Conservation (phyloP, 2,329 filamentous ascomycete genomes). For the Scopulariopsis brevicaulis region DNA sequence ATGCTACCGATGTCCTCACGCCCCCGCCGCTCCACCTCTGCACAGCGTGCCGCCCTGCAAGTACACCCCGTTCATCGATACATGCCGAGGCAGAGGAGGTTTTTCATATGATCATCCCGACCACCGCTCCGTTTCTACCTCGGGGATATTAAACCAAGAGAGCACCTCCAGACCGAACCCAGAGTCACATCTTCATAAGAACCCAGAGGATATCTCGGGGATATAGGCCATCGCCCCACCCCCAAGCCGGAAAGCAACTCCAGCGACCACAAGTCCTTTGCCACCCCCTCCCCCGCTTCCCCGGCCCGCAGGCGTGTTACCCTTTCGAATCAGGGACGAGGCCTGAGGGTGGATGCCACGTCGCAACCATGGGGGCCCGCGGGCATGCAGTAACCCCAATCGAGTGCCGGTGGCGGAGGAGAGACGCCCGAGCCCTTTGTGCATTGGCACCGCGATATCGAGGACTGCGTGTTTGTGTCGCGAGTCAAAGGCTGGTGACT, state of each 20-base stretch:
- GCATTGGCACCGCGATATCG: neutral
- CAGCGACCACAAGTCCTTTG: neutral
- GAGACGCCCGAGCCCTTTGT: neutral
- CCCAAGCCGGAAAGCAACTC: neutral
- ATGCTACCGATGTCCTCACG: neutral
- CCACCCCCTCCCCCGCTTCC: neutral
- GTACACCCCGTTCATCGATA: neutral
- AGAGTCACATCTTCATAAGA: neutral
- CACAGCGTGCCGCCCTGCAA: neutral
- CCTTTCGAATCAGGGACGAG: neutral
- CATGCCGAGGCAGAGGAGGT: neutral
- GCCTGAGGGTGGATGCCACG: neutral
- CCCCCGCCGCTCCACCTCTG: neutral
- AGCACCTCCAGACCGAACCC: neutral
- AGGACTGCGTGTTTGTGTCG: neutral
- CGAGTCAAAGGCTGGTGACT: neutral
- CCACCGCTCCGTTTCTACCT: neutral
- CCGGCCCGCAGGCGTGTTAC: slow-evolving; percentile 1
- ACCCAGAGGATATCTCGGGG: neutral
- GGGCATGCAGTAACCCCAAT: neutral
- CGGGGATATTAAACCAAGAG: neutral
- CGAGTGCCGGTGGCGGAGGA: neutral
- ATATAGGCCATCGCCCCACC: neutral
- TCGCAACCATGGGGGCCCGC: neutral
- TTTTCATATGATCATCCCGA: neutral